Evolutionary conservation across 441 rosid species (phyloP).

Genomic region (Erodium texanum): DNA sequence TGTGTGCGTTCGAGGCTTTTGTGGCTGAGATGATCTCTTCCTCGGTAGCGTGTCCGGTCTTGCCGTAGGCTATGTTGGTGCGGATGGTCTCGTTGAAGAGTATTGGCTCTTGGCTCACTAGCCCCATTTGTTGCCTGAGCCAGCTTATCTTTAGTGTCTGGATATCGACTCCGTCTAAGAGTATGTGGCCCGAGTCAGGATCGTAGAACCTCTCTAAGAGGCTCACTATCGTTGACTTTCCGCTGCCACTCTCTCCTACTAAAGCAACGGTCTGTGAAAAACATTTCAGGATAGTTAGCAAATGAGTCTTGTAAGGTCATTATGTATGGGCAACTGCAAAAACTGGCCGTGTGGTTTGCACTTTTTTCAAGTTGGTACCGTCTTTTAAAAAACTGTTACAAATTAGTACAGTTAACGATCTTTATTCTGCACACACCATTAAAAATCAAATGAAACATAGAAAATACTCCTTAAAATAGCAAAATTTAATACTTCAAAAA

Average conservation of each 20-base stretch:
- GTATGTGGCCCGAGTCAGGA: slow-evolving; percentile 57
- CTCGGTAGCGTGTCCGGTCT: slow-evolving; percentile 50
- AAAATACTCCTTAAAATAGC: too few species aligned
- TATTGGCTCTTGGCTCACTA: slow-evolving; percentile 71
- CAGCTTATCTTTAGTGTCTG: slow-evolving; percentile 46
- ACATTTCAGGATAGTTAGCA: too few species aligned
- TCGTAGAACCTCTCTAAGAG: slow-evolving; percentile 71
- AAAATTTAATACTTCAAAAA: too few species aligned
- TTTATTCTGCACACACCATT: too few species aligned
- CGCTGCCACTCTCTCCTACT: slow-evolving; percentile 89
- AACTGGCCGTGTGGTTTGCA: too few species aligned
- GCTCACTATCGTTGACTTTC: slow-evolving; percentile 63
- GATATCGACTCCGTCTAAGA: slow-evolving; percentile 62
- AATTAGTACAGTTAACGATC: too few species aligned
- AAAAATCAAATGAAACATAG: too few species aligned
- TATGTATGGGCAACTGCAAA: too few species aligned
- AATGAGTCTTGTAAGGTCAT: too few species aligned
- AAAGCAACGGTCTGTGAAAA: slow-evolving; percentile 54
- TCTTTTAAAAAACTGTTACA: too few species aligned
- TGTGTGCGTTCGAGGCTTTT: slow-evolving; percentile 67
- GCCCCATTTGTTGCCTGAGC: slow-evolving; percentile 72
- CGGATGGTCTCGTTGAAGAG: slow-evolving; percentile 68
- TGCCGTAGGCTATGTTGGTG: slow-evolving; percentile 67
- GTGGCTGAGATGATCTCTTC: slow-evolving; percentile 54
- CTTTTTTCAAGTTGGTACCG: too few species aligned